These are phyloP conservation scores for Oryza brachyantha DNA, from an alignment of 176 grass and related monocot genomes.

Conservation along the genomic window DNA sequence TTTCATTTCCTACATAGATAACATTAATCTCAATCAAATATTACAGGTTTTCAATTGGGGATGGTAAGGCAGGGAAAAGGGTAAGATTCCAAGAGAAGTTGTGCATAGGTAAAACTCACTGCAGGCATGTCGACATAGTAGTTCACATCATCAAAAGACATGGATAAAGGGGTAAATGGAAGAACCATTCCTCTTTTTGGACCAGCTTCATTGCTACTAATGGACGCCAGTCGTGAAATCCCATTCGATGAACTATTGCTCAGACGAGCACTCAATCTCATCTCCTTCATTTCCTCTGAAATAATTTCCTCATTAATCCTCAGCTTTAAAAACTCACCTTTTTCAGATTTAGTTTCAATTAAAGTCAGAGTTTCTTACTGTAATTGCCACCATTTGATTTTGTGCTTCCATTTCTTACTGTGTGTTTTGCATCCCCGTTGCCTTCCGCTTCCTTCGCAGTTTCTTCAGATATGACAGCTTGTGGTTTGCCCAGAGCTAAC, in stretches of 20 bases:
- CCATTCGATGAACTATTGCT: conserved; percentile 56
- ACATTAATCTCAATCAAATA: conserved; percentile 28
- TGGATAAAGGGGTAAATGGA: conserved; percentile 75
- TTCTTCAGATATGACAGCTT: conserved; percentile 99
- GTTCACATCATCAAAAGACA: conserved; percentile 92
- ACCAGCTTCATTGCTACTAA: conserved; percentile 39
- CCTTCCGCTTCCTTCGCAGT: conserved; percentile 63
- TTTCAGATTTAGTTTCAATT: conserved; percentile 5
- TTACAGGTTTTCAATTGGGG: conserved; percentile 5
- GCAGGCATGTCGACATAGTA: conserved; percentile 98
- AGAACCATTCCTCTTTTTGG: conserved; percentile 52
- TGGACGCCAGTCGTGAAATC: conserved; percentile 50
- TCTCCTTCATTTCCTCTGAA: conserved; percentile 74
- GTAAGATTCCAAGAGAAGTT: conserved; percentile 19
- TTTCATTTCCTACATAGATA: conserved; percentile 82
- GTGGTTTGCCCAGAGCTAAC: conserved; percentile 82
- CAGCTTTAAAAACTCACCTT: conserved; percentile 24
- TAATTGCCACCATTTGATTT: conserved; percentile 36
- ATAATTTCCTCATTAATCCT: conserved; percentile 25
- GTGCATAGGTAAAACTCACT: conserved; percentile 48
- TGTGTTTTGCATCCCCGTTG: conserved; percentile 33
- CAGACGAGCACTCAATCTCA: conserved; percentile 38
- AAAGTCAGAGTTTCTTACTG: conserved; percentile 38
- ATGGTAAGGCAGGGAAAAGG: conserved; percentile 19
- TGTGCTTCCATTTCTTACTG: conserved; percentile 42